These are phyloP conservation scores for Colletotrichum sansevieriae DNA, from an alignment of 2,329 filamentous ascomycete species.

Conservation along the genomic window DNA sequence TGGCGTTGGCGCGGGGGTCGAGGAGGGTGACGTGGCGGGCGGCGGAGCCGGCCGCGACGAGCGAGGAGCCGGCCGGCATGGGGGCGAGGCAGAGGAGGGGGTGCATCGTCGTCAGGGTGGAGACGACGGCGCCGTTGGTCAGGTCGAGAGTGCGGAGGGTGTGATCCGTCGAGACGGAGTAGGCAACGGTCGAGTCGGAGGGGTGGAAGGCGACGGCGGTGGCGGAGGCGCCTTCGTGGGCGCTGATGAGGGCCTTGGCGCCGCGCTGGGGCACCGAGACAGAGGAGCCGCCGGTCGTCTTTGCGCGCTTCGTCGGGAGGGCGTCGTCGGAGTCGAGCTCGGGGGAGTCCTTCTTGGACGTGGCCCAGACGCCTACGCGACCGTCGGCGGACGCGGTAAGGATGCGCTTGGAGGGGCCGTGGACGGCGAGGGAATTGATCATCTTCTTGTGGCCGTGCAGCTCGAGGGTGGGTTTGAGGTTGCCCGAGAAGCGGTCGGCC, in stretches of 20 bases:
- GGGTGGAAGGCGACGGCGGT: conserved; percentile 88
- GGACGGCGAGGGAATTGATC: conserved; percentile 81
- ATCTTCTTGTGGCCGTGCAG: conserved; percentile 84
- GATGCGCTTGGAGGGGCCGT: conserved; percentile 80
- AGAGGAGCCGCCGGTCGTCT: conserved; percentile 62
- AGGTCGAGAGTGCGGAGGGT: conserved; percentile 92
- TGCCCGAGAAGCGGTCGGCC: conserved; percentile 69
- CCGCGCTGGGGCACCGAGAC: conserved; percentile 77
- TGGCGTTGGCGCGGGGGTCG: conserved; percentile 85
- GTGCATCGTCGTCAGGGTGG: conserved; percentile 86
- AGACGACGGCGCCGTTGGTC: conserved; percentile 82
- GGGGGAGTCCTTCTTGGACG: conserved; percentile 81
- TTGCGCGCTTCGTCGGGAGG: conserved; percentile 84
- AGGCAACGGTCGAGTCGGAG: conserved; percentile 87
- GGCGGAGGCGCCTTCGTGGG: conserved; percentile 80
- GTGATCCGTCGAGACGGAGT: conserved; percentile 93
- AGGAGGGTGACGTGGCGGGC: conserved; percentile 92
- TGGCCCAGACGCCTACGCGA: conserved; percentile 89
- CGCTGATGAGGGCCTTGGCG: conserved; percentile 78
- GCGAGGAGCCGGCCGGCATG: conserved; percentile 71
- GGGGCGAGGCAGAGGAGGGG: conserved; percentile 84
- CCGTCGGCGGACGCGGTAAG: conserved; percentile 89
- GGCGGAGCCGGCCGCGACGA: conserved; percentile 81
- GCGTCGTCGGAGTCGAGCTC: conserved; percentile 75
- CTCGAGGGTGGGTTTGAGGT: conserved; percentile 80